Evolutionary conservation across 495 filamentous ascomycete species (phyloP).

Genomic region (Sporormia fimetaria): DNA sequence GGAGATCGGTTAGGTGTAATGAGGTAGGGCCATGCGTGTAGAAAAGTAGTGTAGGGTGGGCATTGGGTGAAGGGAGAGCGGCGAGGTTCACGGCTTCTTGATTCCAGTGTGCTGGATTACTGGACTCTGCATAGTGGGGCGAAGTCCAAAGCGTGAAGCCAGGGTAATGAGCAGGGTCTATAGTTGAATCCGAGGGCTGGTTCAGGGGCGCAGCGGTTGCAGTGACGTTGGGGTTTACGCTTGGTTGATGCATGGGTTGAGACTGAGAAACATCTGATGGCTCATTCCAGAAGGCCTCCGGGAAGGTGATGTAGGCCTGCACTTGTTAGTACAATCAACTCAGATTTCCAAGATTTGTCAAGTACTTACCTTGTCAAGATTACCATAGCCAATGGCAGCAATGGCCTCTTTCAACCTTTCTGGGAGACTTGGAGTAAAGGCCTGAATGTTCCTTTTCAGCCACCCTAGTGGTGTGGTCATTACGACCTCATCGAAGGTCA

Average conservation of each 20-base stretch:
- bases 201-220: slow-evolving; percentile 30
- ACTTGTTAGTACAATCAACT: slow-evolving; percentile 9
- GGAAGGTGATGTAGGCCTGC: slow-evolving; percentile 76
- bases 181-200: slow-evolving; percentile 16
- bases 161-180: slow-evolving; percentile 31
- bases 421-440: slow-evolving; percentile 63
- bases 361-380: slow-evolving; percentile 62
- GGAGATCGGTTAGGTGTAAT: slow-evolving; percentile 39
- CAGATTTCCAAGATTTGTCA: not conserved
- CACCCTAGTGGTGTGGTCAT: slow-evolving; percentile 80
- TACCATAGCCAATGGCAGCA: slow-evolving; percentile 67
- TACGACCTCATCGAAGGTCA: slow-evolving; percentile 73
- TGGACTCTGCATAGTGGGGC: slow-evolving; percentile 47
- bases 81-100: slow-evolving; percentile 72
- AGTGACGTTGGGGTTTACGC: slow-evolving; percentile 25
- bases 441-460: slow-evolving; percentile 62
- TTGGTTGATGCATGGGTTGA: slow-evolving; percentile 1
- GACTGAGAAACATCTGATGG: not conserved
- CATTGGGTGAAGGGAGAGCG: slow-evolving; percentile 44
- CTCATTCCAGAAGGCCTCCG: slow-evolving; percentile 52
- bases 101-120: slow-evolving; percentile 58
- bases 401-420: slow-evolving; percentile 58
- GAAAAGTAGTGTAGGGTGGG: slow-evolving; percentile 84
- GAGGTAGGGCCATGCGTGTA: slow-evolving; percentile 66
- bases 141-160: slow-evolving; percentile 59